Evolutionary conservation across 2,329 filamentous ascomycete species (phyloP), one percentile per base, ranked within the genome.

Genomic region (Fusarium sp.): DNA sequence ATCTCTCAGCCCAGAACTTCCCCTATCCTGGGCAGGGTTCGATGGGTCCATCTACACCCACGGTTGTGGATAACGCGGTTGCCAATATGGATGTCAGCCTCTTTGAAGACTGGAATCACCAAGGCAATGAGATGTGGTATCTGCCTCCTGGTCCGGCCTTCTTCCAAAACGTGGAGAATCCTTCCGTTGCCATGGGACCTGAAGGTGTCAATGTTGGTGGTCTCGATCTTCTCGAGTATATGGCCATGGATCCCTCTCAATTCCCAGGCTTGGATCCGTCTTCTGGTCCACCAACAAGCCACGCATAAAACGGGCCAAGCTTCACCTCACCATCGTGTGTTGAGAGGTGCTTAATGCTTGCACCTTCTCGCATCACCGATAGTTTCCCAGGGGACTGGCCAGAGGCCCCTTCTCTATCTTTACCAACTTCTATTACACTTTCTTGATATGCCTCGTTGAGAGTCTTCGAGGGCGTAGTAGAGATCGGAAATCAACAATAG

Each of bases 131-230:
- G 75, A 89, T 92, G 87, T 92, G 90, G 90, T 92, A 91, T 76
- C 83, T 92, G 2, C 89, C 90, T 1, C 84, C 90, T 0, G 90
- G 90, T 0, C 84, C 89, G 4, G 89, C 89, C 8, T 89, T 92
- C 64, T 91, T 90, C 79, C 89, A 91, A 75, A 91, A 90, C 76
- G 85, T 91, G 75, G 88, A 87, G 66, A 89, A 89, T 69, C 85
- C 85, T 38, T 85, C 85, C 11, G 89, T 91, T 14, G 89, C 89
- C 46, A 91, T 91, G 88, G 91, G 89, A 5, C 88, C 90, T 13
- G 90, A 92, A 72, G 90, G 90, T 33, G 87, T 92, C 54, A 91
- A 91, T 73, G 88, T 92, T 5, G 90, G 89, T 14, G 90, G 90
- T 1, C 83, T 92, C 36, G 90, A 92, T 76, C 77, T 92, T 73